Conservation (phyloP, 2,329 filamentous ascomycete genomes). For the Nannizzia gypsea region DNA sequence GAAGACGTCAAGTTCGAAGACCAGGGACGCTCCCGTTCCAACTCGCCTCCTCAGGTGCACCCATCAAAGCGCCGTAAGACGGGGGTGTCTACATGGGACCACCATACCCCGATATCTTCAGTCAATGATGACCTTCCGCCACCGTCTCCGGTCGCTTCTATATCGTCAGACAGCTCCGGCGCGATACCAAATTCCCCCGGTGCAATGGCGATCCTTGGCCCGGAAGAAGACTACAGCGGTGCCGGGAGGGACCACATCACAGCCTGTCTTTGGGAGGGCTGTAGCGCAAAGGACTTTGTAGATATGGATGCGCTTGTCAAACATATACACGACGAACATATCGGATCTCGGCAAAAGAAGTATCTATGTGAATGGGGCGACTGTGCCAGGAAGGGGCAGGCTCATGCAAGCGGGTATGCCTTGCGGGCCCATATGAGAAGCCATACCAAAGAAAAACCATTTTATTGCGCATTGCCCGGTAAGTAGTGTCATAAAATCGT, state of each 20-base stretch:
- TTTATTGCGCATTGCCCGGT: slow-evolving; percentile 93
- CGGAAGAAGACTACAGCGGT: slow-evolving; percentile 55
- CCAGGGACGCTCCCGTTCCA: slow-evolving; percentile 35
- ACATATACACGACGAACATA: slow-evolving; percentile 86
- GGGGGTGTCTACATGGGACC: slow-evolving; percentile 34
- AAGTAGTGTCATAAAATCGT: slow-evolving; percentile 15
- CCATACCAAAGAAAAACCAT: slow-evolving; percentile 95
- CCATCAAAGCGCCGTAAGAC: slow-evolving; percentile 40
- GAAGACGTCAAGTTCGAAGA: slow-evolving; percentile 45
- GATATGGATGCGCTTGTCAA: slow-evolving; percentile 75
- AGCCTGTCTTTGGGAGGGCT: slow-evolving; percentile 66
- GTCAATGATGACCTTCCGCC: slow-evolving; percentile 30
- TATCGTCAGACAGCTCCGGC: slow-evolving; percentile 84
- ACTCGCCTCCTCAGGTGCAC: slow-evolving; percentile 27
- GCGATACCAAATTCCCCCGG: slow-evolving; percentile 63
- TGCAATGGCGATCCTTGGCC: slow-evolving; percentile 34
- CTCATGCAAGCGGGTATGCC: slow-evolving; percentile 90
- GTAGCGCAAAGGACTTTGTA: slow-evolving; percentile 55
- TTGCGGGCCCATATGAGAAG: slow-evolving; percentile 95
- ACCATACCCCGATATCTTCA: slow-evolving; percentile 40
- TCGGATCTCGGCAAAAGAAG: slow-evolving; percentile 84
- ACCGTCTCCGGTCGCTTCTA: slow-evolving; percentile 49
- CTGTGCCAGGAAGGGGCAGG: slow-evolving; percentile 74
- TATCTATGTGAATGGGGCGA: slow-evolving; percentile 98
- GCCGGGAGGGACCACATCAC: slow-evolving; percentile 63